Evolutionary conservation across 164 flowering plant genomes (phyloP), one percentile per base, ranked within the genome.

Genomic region (Sedum album): DNA sequence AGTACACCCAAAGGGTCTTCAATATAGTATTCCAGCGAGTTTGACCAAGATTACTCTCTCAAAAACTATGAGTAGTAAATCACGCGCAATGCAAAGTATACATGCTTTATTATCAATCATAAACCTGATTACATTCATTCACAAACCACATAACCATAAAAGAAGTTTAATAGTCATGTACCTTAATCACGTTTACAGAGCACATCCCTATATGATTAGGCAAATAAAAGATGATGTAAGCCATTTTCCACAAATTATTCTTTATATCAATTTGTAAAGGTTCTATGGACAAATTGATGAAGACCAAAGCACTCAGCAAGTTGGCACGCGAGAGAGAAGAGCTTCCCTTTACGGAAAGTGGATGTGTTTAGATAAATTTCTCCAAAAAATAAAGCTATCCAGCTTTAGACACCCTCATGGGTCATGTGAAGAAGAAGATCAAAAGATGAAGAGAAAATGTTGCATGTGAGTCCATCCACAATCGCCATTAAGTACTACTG

Each of bases 311-410:
- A 55, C 60, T 55, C 30, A 55, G 11, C 60, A 55, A 55, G 30
- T 55, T 55, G 60, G 60, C 60, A 55, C 60, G 60, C 20, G 57
- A 51, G 57, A 23, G 14, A 44, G 48, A 44, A 35, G 30, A 21
- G 25, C 31, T 55, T 55, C 60, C 14, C 60, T 55, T 55, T 55
- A 55, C 60, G 60, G 60, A 55, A 55, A 55, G 60, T 55, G 31
- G 60, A 6, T 15, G 0, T 25, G 6, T 55, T 55, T 6, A 8
- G 1, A 49, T 49, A 49, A 20, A n/a, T 49, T 49, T 49, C 23
- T 49, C 25, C 4, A n/a, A 20, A 49, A 6, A 49, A 20, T 20
- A 20, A n/a, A 49, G 55, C 23, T 49, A 5, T 20, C 55, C 55
- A 49, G 55, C 55, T 25, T 21, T 55, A 26, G 30, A 55, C 28